Percentiles rank a stretch among this genome's conserved stretches.
phyloP scores from a whole-genome alignment of 2,329 filamentous ascomycete genomes.

The Phoma herbarum region DNA sequence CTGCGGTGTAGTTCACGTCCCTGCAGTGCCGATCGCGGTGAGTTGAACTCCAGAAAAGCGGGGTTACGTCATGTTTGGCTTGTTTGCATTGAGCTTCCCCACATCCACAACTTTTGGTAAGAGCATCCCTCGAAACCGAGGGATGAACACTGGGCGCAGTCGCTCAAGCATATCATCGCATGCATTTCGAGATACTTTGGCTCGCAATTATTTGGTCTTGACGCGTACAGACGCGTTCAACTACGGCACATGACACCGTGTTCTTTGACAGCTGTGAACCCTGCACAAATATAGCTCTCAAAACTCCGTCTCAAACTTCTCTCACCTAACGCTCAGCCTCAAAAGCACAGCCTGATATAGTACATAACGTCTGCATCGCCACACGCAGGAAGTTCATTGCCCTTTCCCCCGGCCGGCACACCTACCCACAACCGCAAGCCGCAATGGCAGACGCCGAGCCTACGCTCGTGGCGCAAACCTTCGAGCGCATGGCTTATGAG shows the following conservation, averaged over 20 bases:
- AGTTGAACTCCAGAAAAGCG: neutral
- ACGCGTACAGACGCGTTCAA: neutral
- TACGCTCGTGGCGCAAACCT: conserved; percentile 39
- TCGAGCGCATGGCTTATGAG: conserved; percentile 53
- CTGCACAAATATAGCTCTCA: neutral
- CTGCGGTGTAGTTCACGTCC: too few species aligned
- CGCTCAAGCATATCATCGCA: neutral
- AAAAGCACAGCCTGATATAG: neutral
- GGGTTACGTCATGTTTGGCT: conserved; percentile 12
- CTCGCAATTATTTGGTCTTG: neutral
- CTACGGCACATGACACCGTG: conserved; percentile 11
- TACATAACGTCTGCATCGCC: too few species aligned
- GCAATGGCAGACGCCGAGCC: conserved; percentile 45
- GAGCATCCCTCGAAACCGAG: neutral
- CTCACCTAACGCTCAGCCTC: neutral
- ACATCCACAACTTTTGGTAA: conserved; percentile 5
- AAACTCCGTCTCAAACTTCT: neutral
- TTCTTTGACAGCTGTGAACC: conserved; percentile 8
- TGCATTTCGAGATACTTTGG: neutral
- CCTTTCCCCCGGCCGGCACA: neutral
- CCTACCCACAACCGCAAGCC: neutral
- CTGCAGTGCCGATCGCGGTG: too few species aligned
- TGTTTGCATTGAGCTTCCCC: conserved; percentile 15
- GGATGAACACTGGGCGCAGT: neutral
- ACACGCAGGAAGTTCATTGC: neutral